A percentile compares a stretch with the other conserved stretches of the same genome.
Conservation (phyloP, 176 grass and related monocot species). For the Aegilops sharonensis region DNA sequence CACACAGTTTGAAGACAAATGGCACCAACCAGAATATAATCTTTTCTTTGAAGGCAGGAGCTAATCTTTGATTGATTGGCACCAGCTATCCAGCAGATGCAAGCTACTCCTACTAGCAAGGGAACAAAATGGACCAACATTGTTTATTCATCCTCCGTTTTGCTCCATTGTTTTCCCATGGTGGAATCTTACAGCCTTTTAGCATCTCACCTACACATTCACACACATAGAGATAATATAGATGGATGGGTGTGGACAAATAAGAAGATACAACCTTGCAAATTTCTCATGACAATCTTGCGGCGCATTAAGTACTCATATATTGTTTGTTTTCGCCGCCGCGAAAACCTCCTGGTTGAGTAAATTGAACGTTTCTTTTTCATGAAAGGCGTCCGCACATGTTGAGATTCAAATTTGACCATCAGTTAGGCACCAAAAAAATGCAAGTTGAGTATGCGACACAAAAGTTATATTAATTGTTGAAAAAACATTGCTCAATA, state of each 20-base stretch:
- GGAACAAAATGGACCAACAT: conserved; percentile 30
- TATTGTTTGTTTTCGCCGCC: too few species aligned
- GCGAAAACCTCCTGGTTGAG: fast-evolving
- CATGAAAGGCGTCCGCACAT: background rate
- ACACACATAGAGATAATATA: background rate
- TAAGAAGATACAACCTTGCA: conserved; percentile 18
- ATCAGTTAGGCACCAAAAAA: background rate
- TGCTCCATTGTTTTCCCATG: conserved; percentile 14
- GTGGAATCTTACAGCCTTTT: conserved; percentile 57
- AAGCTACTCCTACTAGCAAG: conserved; percentile 27
- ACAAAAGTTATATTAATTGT: background rate
- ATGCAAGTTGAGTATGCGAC: background rate
- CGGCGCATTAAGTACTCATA: background rate
- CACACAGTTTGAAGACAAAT: background rate
- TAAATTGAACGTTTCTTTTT: background rate
- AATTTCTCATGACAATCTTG: background rate
- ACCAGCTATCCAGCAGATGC: conserved; percentile 33
- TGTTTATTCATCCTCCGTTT: background rate
- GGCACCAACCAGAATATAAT: conserved; percentile 20
- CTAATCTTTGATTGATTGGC: conserved; percentile 37
- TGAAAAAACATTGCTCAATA: background rate
- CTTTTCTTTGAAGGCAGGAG: background rate
- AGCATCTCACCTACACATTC: conserved; percentile 35
- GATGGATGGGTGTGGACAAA: background rate
- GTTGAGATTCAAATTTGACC: background rate